A percentile compares a stretch with the other conserved stretches of the same genome.
Conservation (phyloP, 2,329 filamentous ascomycete species). For the Aspergillus sclerotialis region DNA sequence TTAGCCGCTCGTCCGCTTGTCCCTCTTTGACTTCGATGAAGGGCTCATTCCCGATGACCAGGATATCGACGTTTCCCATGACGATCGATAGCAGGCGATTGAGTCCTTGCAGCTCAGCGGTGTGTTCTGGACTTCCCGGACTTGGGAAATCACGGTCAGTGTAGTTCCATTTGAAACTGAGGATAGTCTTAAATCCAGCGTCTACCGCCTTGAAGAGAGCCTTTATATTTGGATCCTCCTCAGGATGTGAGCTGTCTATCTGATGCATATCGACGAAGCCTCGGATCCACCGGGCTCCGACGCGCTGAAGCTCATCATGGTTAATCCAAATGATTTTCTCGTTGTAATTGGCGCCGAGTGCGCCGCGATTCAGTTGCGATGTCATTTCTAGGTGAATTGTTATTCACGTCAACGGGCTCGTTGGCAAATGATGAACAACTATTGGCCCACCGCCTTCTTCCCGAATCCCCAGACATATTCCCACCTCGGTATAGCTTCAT, state of each 20-base stretch:
- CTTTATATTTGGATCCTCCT: constrained; percentile 7
- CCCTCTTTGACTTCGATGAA: constrained; percentile 8
- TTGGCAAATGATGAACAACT: too few species aligned
- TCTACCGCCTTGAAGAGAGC: constrained; percentile 7
- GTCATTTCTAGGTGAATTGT: too few species aligned
- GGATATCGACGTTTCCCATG: constrained; percentile 8
- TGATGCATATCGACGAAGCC: constrained; percentile 13
- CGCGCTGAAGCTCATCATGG: constrained; percentile 5
- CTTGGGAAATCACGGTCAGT: constrained; percentile 4
- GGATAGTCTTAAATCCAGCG: constrained; percentile 7
- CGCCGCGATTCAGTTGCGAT: too few species aligned
- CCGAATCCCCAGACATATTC: too few species aligned
- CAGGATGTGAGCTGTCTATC: constrained; percentile 3
- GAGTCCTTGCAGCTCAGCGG: constrained; percentile 4
- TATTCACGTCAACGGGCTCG: too few species aligned
- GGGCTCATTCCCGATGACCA: constrained; percentile 12
- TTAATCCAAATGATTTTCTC: constrained; percentile 8
- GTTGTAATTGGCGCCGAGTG: constrained; percentile 11
- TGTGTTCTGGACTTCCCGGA: not conserved
- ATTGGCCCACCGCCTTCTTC: too few species aligned
- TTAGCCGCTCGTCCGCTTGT: constrained; percentile 3
- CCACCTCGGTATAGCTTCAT: too few species aligned
- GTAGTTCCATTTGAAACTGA: constrained; percentile 11
- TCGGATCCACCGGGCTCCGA: constrained; percentile 9
- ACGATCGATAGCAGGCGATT: constrained; percentile 5